Conservation (phyloP, 106 monocot genomes). For the Vanilla planifolia region DNA sequence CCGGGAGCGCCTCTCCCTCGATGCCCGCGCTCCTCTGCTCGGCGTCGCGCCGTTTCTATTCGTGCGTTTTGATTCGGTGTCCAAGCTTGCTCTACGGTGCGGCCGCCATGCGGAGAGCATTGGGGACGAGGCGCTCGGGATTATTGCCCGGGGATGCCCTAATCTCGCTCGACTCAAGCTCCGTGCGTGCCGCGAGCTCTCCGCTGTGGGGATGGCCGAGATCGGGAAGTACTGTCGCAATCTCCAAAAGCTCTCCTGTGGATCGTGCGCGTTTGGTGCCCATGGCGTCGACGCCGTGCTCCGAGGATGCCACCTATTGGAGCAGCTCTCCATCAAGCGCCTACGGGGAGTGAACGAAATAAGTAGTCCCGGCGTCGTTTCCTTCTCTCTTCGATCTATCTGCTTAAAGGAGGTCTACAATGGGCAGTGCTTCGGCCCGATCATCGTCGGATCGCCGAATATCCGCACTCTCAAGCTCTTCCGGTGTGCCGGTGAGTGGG, state of each 20-base stretch:
- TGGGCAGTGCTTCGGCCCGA: conserved; percentile 57
- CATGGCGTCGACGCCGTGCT: conserved; percentile 67
- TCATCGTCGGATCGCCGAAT: conserved; percentile 44
- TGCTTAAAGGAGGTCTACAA: conserved; percentile 75
- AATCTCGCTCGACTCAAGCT: conserved; percentile 66
- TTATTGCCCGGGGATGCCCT: conserved; percentile 42
- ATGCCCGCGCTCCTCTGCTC: conserved; percentile 49
- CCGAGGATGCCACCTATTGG: conserved; percentile 32
- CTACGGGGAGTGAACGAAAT: conserved; percentile 42
- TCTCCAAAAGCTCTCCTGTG: conserved; percentile 67
- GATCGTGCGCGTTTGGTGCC: conserved; percentile 64
- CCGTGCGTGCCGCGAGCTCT: conserved; percentile 56
- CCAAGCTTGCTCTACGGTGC: conserved; percentile 68
- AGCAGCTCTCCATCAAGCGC: conserved; percentile 75
- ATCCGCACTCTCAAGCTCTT: conserved; percentile 53
- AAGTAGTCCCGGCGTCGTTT: background rate
- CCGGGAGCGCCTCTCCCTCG: conserved; percentile 61
- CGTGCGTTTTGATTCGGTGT: conserved; percentile 46
- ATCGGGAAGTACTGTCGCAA: conserved; percentile 40
- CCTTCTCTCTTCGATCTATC: conserved; percentile 41
- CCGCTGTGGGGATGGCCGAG: conserved; percentile 45
- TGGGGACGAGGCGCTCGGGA: conserved; percentile 44
- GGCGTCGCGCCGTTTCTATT: conserved; percentile 28
- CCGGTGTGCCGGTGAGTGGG: conserved; percentile 81
- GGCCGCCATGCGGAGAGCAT: conserved; percentile 59